Percentiles rank a stretch among this genome's conserved stretches.
phyloP scores from a whole-genome alignment of 1,284 basidiomycete species.

The Trichosporon coremiiforme region DNA sequence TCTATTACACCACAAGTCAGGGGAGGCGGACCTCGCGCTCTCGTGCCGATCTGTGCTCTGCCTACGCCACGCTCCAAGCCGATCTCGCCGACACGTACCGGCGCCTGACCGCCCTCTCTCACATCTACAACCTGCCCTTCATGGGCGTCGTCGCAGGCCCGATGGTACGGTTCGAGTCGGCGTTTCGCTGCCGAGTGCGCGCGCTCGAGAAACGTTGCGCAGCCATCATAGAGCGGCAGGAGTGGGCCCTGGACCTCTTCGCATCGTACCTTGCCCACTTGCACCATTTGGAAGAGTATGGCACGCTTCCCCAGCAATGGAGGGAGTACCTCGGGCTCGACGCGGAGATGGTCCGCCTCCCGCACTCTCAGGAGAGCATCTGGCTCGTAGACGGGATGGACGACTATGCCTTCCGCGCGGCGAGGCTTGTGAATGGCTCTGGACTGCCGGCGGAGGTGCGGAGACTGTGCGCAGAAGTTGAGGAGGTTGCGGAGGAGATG shows the following conservation, averaged over 20 bases:
- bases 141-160: no score
- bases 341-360: background rate
- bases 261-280: background rate
- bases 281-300: background rate
- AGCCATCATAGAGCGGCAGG: background rate
- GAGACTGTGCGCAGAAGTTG: background rate
- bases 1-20: background rate
- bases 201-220: background rate
- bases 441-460: background rate
- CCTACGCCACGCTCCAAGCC: background rate
- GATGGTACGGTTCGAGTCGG: background rate
- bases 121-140: background rate
- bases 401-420: background rate
- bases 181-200: background rate
- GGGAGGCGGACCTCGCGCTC: no score
- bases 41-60: background rate
- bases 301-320: background rate
- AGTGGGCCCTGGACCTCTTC: background rate
- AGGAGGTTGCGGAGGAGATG: background rate
- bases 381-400: background rate
- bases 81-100: background rate
- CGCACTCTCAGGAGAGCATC: background rate
- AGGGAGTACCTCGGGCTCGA: background rate
- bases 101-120: background rate
- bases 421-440: background rate